These are phyloP conservation scores for Phylloporus sp. DNA, from an alignment of 768 basidiomycete genomes.

Conservation along the genomic window DNA sequence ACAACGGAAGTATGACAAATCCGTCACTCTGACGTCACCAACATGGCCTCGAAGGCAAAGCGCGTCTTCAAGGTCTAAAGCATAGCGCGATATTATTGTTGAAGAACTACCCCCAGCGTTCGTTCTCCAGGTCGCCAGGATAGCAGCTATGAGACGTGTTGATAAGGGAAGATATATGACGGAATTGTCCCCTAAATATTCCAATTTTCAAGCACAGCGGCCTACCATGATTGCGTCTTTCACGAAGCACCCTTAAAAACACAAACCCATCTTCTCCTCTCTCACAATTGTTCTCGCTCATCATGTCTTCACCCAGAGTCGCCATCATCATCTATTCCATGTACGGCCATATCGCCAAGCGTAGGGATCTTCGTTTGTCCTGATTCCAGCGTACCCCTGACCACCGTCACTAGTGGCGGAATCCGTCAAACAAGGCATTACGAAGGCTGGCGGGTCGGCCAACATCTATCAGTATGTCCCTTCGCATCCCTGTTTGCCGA, in stretches of 20 bases:
- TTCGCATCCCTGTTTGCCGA: neutral
- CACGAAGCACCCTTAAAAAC: neutral
- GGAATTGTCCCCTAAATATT: constrained; percentile 6
- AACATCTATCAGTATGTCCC: constrained; percentile 50
- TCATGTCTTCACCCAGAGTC: constrained; percentile 49
- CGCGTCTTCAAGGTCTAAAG: too few relatives aligned
- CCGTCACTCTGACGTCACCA: too few relatives aligned
- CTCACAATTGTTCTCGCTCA: constrained; percentile 1
- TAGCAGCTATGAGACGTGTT: too few relatives aligned
- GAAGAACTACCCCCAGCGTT: too few relatives aligned
- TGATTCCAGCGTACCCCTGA: neutral
- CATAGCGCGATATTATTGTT: too few relatives aligned
- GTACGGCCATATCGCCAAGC: constrained; percentile 66
- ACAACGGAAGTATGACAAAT: too few relatives aligned
- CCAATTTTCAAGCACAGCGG: constrained; percentile 1
- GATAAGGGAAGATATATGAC: too few relatives aligned
- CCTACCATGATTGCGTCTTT: neutral
- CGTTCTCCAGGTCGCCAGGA: too few relatives aligned
- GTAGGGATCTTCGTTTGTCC: constrained; percentile 36
- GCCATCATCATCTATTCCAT: constrained; percentile 72
- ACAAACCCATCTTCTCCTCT: constrained; percentile 9
- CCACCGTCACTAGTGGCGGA: constrained; percentile 50
- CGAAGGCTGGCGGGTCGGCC: constrained; percentile 44
- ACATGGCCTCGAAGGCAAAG: too few relatives aligned
- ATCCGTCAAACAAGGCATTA: constrained; percentile 42